phyloP scores from a whole-genome alignment of 2,329 filamentous ascomycete genomes.

The Diaporthe capsici region DNA sequence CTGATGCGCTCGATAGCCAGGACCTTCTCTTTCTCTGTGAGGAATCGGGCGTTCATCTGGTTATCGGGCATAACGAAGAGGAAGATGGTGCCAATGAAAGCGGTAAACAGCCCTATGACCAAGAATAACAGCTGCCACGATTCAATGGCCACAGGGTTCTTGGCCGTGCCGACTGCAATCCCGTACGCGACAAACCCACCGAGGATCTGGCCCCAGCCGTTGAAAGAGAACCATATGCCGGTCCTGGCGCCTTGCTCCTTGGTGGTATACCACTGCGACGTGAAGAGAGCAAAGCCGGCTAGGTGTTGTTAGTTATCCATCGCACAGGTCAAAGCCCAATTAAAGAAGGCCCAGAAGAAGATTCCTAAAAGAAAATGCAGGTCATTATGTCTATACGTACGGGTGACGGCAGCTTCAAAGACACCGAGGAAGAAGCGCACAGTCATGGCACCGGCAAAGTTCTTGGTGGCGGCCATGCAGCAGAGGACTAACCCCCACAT shows the following conservation, averaged over 20 bases:
- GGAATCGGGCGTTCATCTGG: conserved; percentile 56
- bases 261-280: conserved; percentile 80
- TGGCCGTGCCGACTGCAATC: conserved; percentile 63
- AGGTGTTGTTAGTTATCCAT: conserved; percentile 46
- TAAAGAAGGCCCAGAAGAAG: background rate
- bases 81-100: conserved; percentile 62
- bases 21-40: conserved; percentile 72
- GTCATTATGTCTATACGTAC: background rate
- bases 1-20: conserved; percentile 68
- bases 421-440: conserved; percentile 78
- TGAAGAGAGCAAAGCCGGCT: conserved; percentile 76
- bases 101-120: conserved; percentile 66
- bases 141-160: conserved; percentile 60
- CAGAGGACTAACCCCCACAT: conserved; percentile 71
- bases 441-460: conserved; percentile 73
- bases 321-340: too few relatives aligned
- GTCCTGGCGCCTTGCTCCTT: conserved; percentile 74
- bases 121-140: conserved; percentile 77
- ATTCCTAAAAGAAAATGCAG: background rate
- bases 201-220: conserved; percentile 55
- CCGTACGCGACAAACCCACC: conserved; percentile 58
- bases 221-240: conserved; percentile 77
- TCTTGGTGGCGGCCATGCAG: conserved; percentile 73
- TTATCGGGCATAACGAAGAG: conserved; percentile 62
- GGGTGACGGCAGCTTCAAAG: conserved; percentile 76